Percentiles rank a stretch among this genome's conserved stretches.
These are phyloP conservation scores for Schrenkiella parvula DNA, from an alignment of 345 rosid species.

Conservation along the genomic window DNA sequence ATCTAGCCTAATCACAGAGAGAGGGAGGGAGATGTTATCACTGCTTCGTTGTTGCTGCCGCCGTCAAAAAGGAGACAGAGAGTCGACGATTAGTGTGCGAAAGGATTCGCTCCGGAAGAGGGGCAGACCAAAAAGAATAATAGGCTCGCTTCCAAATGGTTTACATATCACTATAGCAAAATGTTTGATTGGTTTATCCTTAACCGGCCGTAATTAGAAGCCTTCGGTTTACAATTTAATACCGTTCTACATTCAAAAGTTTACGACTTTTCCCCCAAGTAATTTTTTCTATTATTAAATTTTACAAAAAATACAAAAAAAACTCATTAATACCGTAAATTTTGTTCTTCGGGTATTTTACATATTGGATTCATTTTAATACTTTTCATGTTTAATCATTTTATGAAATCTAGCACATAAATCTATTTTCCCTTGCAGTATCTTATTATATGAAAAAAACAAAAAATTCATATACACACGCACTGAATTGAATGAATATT, in stretches of 20 bases:
- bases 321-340: too few species aligned
- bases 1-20: slow-evolving; percentile 5
- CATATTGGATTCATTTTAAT: too few species aligned
- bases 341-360: too few species aligned
- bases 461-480: too few species aligned
- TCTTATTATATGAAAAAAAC: too few species aligned
- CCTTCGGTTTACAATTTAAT: background rate
- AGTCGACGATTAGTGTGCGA: slow-evolving; percentile 19
- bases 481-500: too few species aligned
- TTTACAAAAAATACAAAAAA: too few species aligned
- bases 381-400: too few species aligned
- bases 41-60: slow-evolving; percentile 16
- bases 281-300: too few species aligned
- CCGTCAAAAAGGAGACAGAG: slow-evolving; percentile 33
- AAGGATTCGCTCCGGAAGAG: slow-evolving; percentile 10
- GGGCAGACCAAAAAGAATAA: background rate
- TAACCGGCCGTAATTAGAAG: background rate
- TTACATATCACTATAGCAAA: background rate
- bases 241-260: background rate
- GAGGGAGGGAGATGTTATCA: slow-evolving; percentile 20
- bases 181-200: background rate
- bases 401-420: too few species aligned
- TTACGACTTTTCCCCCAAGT: too few species aligned
- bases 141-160: background rate
- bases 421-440: too few species aligned